These are phyloP conservation scores for Xerocomellus intermedius DNA, from an alignment of 768 basidiomycete genomes.

Conservation along the genomic window DNA sequence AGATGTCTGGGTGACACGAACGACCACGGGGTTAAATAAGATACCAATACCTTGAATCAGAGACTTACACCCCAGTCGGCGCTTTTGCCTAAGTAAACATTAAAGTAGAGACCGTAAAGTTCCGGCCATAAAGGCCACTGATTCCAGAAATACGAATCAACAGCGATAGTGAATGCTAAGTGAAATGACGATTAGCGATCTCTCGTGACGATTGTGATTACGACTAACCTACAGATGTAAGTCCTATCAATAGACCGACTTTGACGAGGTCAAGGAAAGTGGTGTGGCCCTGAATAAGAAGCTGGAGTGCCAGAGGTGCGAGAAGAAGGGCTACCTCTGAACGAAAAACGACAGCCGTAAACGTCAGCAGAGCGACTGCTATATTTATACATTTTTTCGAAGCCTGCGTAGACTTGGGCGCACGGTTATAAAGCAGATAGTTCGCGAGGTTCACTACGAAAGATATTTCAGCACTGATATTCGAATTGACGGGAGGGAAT, in stretches of 20 bases:
- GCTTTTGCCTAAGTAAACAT: conserved; percentile 83
- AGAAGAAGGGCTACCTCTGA: conserved; percentile 75
- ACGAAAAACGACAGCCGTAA: conserved; percentile 70
- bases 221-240: conserved; percentile 51
- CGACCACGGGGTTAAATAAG: not conserved
- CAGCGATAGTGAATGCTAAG: conserved; percentile 54
- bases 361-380: conserved; percentile 62
- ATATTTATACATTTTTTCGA: conserved; percentile 33
- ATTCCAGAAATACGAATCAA: conserved; percentile 90
- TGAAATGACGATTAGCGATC: not conserved
- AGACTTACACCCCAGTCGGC: conserved; percentile 86
- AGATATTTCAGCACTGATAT: not conserved
- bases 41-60: not conserved
- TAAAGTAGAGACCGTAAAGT: conserved; percentile 74
- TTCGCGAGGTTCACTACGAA: conserved; percentile 54
- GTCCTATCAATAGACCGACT: conserved; percentile 49
- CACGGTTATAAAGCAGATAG: conserved; percentile 42
- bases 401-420: conserved; percentile 40
- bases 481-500: conserved; percentile 4
- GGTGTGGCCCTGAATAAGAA: conserved; percentile 42
- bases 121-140: conserved; percentile 83
- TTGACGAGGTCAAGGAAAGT: conserved; percentile 44
- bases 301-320: conserved; percentile 56
- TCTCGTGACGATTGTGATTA: not conserved
- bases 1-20: conserved; percentile 50